Evolutionary conservation across 1,284 basidiomycete species (phyloP), one percentile per base, ranked within the genome.

Genomic region (Leccinum variabile): DNA sequence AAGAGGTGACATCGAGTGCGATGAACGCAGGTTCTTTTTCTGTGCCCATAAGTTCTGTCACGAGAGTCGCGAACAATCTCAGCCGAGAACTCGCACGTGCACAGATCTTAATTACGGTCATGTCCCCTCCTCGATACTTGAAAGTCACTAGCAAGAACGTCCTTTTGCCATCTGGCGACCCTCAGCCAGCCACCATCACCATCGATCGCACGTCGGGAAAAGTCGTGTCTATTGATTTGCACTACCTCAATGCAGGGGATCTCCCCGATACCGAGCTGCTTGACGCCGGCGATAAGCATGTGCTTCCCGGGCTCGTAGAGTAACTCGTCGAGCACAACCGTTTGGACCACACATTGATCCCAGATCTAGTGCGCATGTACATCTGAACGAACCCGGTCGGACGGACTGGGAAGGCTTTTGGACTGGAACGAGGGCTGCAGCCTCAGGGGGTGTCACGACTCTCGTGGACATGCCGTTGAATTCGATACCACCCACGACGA

Each of bases 401-500:
- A 93, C 92, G 3, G 87, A 90, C 64, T 97, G 95, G 95, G 95
- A 98, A 73, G 95, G 95, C 0, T 97, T 97, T 75, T 87, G 82
- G 76, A 94, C 94, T 0, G 95, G 95, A 8, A 97, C 95, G 0
- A 78, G 83, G 62, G 95, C 95, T 18, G 95, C 95, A 1, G 85
- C 88, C 1, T 90, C 92, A 1, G 95, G 95, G 18, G 95, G 95
- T 10, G 86, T 97, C 30, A 97, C 95, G 5, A 94, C 93, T 1
- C 79, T 97, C 49, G 88, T 97, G 37, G 95, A 97, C 76, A 97
- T 97, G 95, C 95, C 95, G 1, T 80, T 97, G 61, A 97, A 97
- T 77, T 95, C 94, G 3, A 93, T 97, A 61, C 95, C 95, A 0
- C 94, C 95, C 0, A 97, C 95, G 0, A 96, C 93, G 1, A 95